Percentiles rank a stretch among this genome's conserved stretches.
These are phyloP conservation scores for Dinochytrium kinnereticum DNA, from an alignment of 371 early-diverging fungal genomes.

Conservation along the genomic window DNA sequence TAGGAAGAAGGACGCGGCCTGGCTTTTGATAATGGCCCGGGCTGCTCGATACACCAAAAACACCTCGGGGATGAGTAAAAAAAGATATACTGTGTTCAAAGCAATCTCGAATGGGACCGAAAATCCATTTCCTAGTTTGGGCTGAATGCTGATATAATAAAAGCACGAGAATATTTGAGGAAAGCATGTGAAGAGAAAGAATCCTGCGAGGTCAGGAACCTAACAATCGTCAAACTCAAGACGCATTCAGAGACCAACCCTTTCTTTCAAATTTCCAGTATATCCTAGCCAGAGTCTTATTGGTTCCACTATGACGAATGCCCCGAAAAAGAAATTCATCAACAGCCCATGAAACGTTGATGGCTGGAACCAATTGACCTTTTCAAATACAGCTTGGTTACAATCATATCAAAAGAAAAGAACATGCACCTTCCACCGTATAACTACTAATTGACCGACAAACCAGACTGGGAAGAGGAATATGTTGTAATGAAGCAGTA, in stretches of 20 bases:
- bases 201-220: conserved; percentile 46
- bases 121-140: conserved; percentile 39
- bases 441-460: conserved; percentile 27
- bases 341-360: conserved; percentile 23
- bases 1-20: conserved; percentile 41
- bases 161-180: conserved; percentile 43
- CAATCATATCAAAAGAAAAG: not conserved
- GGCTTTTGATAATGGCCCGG: conserved; percentile 33
- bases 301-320: conserved; percentile 39
- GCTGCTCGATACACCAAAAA: conserved; percentile 39
- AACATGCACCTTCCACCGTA: conserved; percentile 43
- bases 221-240: conserved; percentile 7
- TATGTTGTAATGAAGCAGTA: conserved; percentile 44
- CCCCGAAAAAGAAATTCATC: conserved; percentile 21
- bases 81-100: conserved; percentile 37
- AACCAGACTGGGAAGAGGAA: conserved; percentile 43
- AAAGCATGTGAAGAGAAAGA: conserved; percentile 41
- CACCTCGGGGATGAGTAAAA: conserved; percentile 36
- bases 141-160: conserved; percentile 41
- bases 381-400: not conserved
- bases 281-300: conserved; percentile 47
- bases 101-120: conserved; percentile 43
- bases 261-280: conserved; percentile 45
- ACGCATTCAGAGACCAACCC: conserved; percentile 31
- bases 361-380: conserved; percentile 30